These are phyloP conservation scores for Saccharomycopsis synnaedendra DNA, from an alignment of 805 yeast genomes.

Conservation along the genomic window DNA sequence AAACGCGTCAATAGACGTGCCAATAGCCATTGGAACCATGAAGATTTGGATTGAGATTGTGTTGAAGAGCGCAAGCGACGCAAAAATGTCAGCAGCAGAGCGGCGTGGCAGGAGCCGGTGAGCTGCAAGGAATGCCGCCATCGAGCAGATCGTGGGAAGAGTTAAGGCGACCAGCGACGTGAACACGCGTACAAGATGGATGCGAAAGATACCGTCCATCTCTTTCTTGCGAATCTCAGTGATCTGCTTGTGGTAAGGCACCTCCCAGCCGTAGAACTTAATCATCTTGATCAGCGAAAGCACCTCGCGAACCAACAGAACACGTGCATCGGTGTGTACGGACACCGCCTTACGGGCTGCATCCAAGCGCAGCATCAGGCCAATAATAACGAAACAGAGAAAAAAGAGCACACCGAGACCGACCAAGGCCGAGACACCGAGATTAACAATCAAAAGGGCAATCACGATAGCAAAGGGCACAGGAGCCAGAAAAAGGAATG, in stretches of 20 bases:
- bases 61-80: constrained; percentile 61
- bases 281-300: constrained; percentile 54
- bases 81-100: constrained; percentile 53
- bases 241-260: constrained; percentile 49
- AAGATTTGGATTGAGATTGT: constrained; percentile 50
- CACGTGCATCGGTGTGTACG: constrained; percentile 52
- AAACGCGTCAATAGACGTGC: constrained; percentile 57
- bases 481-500: constrained; percentile 44
- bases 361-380: constrained; percentile 31
- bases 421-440: constrained; percentile 61
- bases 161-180: constrained; percentile 40
- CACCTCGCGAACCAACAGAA: constrained; percentile 49
- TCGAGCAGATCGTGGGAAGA: constrained; percentile 42
- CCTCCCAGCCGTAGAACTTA: constrained; percentile 83
- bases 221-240: constrained; percentile 44
- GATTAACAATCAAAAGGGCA: constrained; percentile 48
- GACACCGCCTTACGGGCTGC: constrained; percentile 43
- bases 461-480: constrained; percentile 50
- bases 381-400: background rate
- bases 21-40: constrained; percentile 60
- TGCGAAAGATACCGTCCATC: constrained; percentile 39
- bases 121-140: constrained; percentile 37
- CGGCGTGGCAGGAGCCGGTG: constrained; percentile 27
- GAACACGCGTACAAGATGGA: constrained; percentile 52
- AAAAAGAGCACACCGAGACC: constrained; percentile 43